phyloP scores from a whole-genome alignment of 106 monocot species.

The Dendrobium catenatum region DNA sequence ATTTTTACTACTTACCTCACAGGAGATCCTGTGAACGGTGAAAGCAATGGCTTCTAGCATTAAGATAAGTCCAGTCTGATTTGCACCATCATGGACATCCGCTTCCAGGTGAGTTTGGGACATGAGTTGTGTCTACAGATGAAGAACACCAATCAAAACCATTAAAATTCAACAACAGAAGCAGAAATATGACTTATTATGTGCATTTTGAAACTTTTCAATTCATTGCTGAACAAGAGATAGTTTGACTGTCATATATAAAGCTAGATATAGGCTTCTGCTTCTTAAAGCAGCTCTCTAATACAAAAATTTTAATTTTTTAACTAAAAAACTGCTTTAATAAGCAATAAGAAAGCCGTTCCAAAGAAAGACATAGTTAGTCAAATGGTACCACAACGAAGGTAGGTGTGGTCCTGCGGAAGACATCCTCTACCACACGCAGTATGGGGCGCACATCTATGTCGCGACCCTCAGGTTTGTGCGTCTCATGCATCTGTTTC shows the following conservation, averaged over 20 bases:
- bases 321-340: too few species aligned
- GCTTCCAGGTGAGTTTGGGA: slow-evolving; percentile 20
- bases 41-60: slow-evolving; percentile 52
- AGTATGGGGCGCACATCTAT: slow-evolving; percentile 47
- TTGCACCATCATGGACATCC: slow-evolving; percentile 27
- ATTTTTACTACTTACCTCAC: slow-evolving; percentile 35
- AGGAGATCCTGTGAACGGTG: slow-evolving; percentile 61
- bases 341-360: too few species aligned
- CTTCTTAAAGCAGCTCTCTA: too few species aligned
- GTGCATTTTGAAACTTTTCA: too few species aligned
- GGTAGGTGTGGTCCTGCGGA: slow-evolving; percentile 46
- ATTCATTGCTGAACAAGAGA: too few species aligned
- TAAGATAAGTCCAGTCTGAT: slow-evolving; percentile 4
- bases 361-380: too few species aligned
- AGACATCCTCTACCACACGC: slow-evolving; percentile 48
- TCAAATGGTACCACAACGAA: slow-evolving; percentile 24
- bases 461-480: slow-evolving; percentile 61
- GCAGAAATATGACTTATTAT: too few species aligned
- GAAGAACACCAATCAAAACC: not conserved
- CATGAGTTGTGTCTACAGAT: slow-evolving; percentile 18
- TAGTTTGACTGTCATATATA: not conserved
- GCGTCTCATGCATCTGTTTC: slow-evolving; percentile 69
- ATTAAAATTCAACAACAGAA: not conserved
- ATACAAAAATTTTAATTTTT: too few species aligned
- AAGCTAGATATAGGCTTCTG: not conserved